Percentiles rank a stretch among this genome's conserved stretches.
These are phyloP conservation scores for Suillus weaverae DNA, from an alignment of 768 basidiomycete species.

Conservation along the genomic window DNA sequence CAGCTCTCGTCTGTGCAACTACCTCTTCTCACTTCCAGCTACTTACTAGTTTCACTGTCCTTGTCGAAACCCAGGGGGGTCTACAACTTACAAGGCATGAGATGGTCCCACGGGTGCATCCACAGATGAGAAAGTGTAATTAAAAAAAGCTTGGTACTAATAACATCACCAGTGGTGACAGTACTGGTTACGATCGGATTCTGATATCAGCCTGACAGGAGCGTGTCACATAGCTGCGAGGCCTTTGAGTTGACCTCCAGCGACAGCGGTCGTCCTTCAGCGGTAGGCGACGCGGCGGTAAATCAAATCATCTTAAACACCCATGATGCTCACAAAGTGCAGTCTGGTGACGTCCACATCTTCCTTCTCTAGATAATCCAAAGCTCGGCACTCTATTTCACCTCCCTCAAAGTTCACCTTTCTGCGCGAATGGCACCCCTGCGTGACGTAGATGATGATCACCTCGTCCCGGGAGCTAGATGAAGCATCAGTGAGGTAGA, in stretches of 20 bases:
- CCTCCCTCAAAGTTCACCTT: background rate
- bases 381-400: background rate
- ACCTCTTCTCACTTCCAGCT: background rate
- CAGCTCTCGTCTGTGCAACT: background rate
- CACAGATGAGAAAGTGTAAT: constrained; percentile 3
- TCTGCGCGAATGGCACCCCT: background rate
- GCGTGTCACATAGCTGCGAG: background rate
- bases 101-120: background rate
- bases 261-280: background rate
- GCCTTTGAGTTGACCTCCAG: background rate
- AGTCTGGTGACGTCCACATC: background rate
- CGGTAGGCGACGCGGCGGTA: background rate
- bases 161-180: background rate
- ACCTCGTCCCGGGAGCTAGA: background rate
- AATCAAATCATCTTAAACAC: background rate
- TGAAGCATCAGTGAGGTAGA: background rate
- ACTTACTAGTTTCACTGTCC: background rate
- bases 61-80: background rate
- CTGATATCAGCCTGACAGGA: too few relatives aligned
- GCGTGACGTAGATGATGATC: background rate
- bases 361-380: background rate
- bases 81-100: background rate
- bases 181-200: background rate
- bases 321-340: background rate
- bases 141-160: background rate